Evolutionary conservation across 768 basidiomycete species (phyloP), one percentile per base, ranked within the genome.

Genomic region (Amanita thiersii): DNA sequence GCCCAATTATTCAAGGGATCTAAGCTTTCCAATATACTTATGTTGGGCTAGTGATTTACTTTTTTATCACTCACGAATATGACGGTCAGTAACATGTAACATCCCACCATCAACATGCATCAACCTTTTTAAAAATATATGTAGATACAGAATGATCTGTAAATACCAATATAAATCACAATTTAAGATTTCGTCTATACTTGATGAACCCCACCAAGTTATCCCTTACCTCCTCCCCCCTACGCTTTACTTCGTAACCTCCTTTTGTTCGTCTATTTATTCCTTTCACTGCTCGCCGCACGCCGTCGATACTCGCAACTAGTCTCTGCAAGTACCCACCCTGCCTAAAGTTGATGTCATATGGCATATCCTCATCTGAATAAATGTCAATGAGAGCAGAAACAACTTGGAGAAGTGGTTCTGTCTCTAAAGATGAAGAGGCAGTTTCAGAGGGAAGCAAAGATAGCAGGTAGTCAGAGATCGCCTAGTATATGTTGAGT

Each of bases 311-410:
- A 39, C 75, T 73, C n/a, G 64, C 69, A 10, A 60, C 63, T 4
- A 91, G 70, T 38, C 62, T 64, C 12, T 68, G 68, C 0, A 84
- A 60, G 53, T 73, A 86, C 10, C 61, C 56, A 0, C 75, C 75
- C 43, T 79, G 63, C 31, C 77, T 72, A 66, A 91, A 92, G 56
- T 88, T 88, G 44, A 77, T 55, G 56, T 97, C 92, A 54, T 86
- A 91, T 0, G 81, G 72, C 40, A 77, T 58, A 5, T 61, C 70
- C 60, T 97, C 92, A 61, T 97, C 92, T 3, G 91, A 88, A 58
- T 86, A 97, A 39, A 94, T 88, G 56, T 96, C 92, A 44, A 96
- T 86, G 33, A 96, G 65, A 18, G 86, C 86, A 10, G 91, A 89
- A 6, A 75, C 67, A 1, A 78, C 77, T 52, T 92, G 87, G 18